Base-by-base conservation (phyloP, 2,329 filamentous ascomycete genomes). In the Penicillium sp. region DNA sequence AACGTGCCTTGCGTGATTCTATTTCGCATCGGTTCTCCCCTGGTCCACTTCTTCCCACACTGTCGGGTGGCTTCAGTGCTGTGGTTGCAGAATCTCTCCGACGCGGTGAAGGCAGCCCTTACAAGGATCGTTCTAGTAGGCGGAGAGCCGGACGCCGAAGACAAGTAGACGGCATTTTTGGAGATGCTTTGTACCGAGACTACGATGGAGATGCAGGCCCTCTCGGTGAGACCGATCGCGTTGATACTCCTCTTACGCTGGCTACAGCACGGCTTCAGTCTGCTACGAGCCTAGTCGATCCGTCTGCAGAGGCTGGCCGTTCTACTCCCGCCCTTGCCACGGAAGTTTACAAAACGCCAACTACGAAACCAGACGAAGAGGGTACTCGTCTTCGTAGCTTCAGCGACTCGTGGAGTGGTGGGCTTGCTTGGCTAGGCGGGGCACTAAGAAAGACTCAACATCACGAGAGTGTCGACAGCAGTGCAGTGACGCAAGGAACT, bases 51-150 rank as follows among this genome's bases (percentile, higher is more conserved):
- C 79, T 86, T 1, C 82, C 82, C 29, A 85, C 87, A 0, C 76
- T 89, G 1, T 86, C 82, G 2, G 82, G 81, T 1, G 82, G 82
- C 1, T 76, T 90, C 16, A 84, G 80, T 67, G 86, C 83, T 1
- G 82, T 89, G 48, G 84, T 89, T 6, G 86, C 86, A 9, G 86
- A 89, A 61, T 82, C 85, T 22, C 76, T 88, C 26, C 81, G 85
- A n/a, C 81, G 84, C 16, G 82, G 84, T 14, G 77, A 83, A 57
- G 79, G 78, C 9, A 75, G 72, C 22, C 69, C 76, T 19, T 62
- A 64, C 21, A 73, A 70, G 52, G 68, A 71, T 35, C 71, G 74
- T 24, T 65, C 58, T 6, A 11, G 19, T 42, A 58, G 60, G 47
- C 67, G 68, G 10, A 66, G 63, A 52, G 54, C 60, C 7, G 65